Conservation (phyloP, 768 basidiomycete species). For the Amanita polypyramis region DNA sequence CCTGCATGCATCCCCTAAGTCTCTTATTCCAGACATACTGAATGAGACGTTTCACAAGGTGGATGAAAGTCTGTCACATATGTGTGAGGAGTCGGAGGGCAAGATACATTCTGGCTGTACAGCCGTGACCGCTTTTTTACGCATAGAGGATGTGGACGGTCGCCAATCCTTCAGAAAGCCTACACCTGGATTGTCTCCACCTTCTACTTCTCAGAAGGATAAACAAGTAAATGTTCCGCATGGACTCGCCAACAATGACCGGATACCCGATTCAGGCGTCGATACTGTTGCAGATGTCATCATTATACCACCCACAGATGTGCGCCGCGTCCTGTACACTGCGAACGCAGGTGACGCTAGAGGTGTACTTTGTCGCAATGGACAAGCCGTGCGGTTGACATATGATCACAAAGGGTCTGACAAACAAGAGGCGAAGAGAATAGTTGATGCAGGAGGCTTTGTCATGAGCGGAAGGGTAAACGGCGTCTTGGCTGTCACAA, state of each 20-base stretch:
- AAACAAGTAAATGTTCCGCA: constrained; percentile 14
- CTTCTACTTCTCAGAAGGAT: not conserved
- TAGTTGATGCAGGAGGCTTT: constrained; percentile 96
- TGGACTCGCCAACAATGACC: constrained; percentile 10
- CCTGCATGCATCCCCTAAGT: constrained; percentile 47
- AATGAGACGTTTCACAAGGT: constrained; percentile 94
- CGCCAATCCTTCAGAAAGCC: constrained; percentile 47
- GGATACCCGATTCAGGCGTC: constrained; percentile 22
- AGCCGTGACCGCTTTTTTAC: constrained; percentile 90
- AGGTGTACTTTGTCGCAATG: constrained; percentile 84
- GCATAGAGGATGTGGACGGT: constrained; percentile 76
- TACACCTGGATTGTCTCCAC: not conserved
- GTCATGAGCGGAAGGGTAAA: constrained; percentile 99
- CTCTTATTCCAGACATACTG: constrained; percentile 75
- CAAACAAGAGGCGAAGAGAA: constrained; percentile 94
- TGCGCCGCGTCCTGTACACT: constrained; percentile 79
- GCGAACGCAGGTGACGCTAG: constrained; percentile 97
- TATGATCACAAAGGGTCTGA: constrained; percentile 99
- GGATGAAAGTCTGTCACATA: constrained; percentile 69
- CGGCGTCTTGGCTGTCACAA: constrained; percentile 92
- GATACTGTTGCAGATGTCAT: constrained; percentile 19
- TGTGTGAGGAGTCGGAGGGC: constrained; percentile 81
- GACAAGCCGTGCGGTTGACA: constrained; percentile 85
- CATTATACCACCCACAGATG: constrained; percentile 34
- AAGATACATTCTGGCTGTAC: constrained; percentile 97